These are phyloP conservation scores for Yamadazyma jaroonii DNA, from an alignment of 1,139 yeast genomes.

Conservation along the genomic window DNA sequence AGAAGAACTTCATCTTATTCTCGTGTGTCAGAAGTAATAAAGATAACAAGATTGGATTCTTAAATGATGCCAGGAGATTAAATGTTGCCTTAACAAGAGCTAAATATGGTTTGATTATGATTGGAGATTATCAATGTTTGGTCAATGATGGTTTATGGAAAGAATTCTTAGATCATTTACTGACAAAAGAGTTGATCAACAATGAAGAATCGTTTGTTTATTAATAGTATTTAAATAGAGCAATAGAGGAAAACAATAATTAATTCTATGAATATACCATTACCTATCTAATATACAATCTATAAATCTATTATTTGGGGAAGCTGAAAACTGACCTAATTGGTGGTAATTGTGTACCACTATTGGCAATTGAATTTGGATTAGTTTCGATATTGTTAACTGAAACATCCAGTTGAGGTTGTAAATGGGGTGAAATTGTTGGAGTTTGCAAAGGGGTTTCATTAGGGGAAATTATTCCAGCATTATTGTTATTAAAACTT, in stretches of 20 bases:
- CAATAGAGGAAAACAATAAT: too few relatives aligned
- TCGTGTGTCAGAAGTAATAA: conserved; percentile 60
- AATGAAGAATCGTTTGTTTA: background rate
- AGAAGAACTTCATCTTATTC: conserved; percentile 55
- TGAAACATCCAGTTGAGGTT: conserved; percentile 16
- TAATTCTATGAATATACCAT: background rate
- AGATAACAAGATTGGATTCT: conserved; percentile 53
- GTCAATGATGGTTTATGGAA: conserved; percentile 53
- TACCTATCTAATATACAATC: conserved; percentile 3
- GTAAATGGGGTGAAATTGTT: conserved; percentile 35
- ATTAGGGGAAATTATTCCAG: conserved; percentile 25
- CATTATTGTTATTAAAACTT: background rate
- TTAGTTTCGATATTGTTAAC: conserved; percentile 19
- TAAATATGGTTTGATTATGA: conserved; percentile 49
- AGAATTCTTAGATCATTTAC: conserved; percentile 36
- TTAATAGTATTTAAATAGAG: background rate
- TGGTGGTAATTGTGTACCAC: conserved; percentile 45
- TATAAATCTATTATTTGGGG: conserved; percentile 4
- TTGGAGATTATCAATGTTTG: conserved; percentile 57
- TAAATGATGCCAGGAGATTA: conserved; percentile 54
- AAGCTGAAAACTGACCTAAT: conserved; percentile 35
- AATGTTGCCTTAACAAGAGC: conserved; percentile 68
- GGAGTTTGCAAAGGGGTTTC: conserved; percentile 46
- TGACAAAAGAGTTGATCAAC: background rate
- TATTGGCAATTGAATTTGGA: conserved; percentile 32